phyloP scores from a whole-genome alignment of 2,329 filamentous ascomycete species.

The Zalaria obscura region DNA sequence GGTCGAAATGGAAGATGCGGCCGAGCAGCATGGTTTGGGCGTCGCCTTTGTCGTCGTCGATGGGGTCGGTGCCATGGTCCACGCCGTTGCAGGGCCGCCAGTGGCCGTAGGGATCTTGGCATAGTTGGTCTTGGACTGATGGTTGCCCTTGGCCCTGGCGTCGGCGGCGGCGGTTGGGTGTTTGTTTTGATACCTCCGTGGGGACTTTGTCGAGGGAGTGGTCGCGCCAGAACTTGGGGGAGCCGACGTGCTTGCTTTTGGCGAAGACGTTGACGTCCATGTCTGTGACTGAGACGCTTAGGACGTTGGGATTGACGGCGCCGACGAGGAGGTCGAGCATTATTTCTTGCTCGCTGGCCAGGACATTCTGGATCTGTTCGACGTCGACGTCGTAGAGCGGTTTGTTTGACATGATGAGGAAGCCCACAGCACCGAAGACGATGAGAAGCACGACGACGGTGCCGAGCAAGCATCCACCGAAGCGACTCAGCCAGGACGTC shows the following conservation, averaged over 20 bases:
- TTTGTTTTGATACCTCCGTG: background rate
- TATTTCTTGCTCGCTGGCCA: slow-evolving; percentile 86
- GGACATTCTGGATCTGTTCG: slow-evolving; percentile 70
- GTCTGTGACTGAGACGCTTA: slow-evolving; percentile 71
- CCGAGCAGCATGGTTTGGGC: slow-evolving; percentile 84
- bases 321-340: slow-evolving; percentile 85
- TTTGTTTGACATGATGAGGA: slow-evolving; percentile 84
- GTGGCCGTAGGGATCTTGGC: slow-evolving; percentile 8
- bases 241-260: slow-evolving; percentile 77
- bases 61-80: slow-evolving; percentile 47
- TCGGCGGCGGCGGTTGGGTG: slow-evolving; percentile 1
- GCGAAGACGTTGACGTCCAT: slow-evolving; percentile 90
- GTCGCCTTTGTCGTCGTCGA: slow-evolving; percentile 36
- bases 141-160: background rate
- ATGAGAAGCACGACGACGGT: slow-evolving; percentile 68
- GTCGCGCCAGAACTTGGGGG: slow-evolving; percentile 1
- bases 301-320: slow-evolving; percentile 85
- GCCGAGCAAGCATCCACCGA: slow-evolving; percentile 79
- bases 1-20: slow-evolving; percentile 74
- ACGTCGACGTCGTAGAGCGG: slow-evolving; percentile 69
- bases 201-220: slow-evolving; percentile 7
- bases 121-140: background rate
- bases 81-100: slow-evolving; percentile 18
- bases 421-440: slow-evolving; percentile 71
- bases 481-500: slow-evolving; percentile 36